Percentiles rank a stretch among this genome's conserved stretches.
phyloP scores from a whole-genome alignment of 2,329 filamentous ascomycete genomes.

The Clonostachys solani region DNA sequence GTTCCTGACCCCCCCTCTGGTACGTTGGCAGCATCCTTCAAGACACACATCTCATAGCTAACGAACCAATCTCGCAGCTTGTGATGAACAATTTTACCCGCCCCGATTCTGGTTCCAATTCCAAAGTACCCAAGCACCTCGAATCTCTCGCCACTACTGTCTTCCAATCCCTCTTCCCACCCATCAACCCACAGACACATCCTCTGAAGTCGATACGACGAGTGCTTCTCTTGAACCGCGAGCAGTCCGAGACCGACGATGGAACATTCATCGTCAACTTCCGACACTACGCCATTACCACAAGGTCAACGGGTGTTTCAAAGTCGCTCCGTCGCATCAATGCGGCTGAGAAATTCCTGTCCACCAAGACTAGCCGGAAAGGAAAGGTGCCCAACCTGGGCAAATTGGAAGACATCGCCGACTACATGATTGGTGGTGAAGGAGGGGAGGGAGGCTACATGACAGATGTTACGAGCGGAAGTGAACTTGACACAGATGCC shows the following conservation, averaged over 20 bases:
- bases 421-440: constrained; percentile 86
- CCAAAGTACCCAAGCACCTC: constrained; percentile 85
- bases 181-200: constrained; percentile 87
- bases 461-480: constrained; percentile 80
- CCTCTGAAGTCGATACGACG: constrained; percentile 89
- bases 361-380: constrained; percentile 56
- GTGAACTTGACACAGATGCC: constrained; percentile 88
- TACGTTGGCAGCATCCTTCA: constrained; percentile 26
- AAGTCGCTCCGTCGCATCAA: constrained; percentile 81
- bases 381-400: constrained; percentile 79
- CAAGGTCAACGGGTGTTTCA: constrained; percentile 78
- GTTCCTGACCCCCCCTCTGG: constrained; percentile 78
- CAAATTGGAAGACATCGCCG: constrained; percentile 86
- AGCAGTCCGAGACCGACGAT: constrained; percentile 56
- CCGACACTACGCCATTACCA: constrained; percentile 93
- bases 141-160: constrained; percentile 89
- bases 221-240: constrained; percentile 85
- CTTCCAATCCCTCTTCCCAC: constrained; percentile 94
- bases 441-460: constrained; percentile 74
- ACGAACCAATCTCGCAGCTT: constrained; percentile 43
- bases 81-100: constrained; percentile 98
- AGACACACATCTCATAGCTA: too few relatives aligned
- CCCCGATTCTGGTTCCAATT: constrained; percentile 52
- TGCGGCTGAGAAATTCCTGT: constrained; percentile 75
- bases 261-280: constrained; percentile 80